Percentiles rank a stretch among this genome's conserved stretches.
These are phyloP conservation scores for Pythium angustatum DNA, from an alignment of 352 stramenopile species.

Conservation along the genomic window DNA sequence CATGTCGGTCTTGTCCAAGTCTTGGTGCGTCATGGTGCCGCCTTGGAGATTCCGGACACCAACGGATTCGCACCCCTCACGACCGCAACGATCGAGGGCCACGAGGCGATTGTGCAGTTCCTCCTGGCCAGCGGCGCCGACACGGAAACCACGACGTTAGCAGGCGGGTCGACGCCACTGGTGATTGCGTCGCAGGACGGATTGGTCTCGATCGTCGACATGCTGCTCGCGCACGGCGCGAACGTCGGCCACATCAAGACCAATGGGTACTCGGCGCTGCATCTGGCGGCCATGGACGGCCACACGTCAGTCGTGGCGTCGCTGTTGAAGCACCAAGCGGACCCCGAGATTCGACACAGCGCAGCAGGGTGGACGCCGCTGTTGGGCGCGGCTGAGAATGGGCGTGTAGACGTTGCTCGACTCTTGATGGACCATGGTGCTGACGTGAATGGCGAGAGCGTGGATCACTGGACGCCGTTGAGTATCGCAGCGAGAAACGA, in stretches of 20 bases:
- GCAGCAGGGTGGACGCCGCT: background rate
- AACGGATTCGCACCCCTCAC: background rate
- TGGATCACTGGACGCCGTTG: background rate
- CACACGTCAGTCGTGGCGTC: background rate
- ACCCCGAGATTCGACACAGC: background rate
- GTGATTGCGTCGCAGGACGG: background rate
- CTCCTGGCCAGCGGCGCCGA: background rate
- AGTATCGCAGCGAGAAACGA: background rate
- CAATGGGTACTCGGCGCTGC: background rate
- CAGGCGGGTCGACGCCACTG: background rate
- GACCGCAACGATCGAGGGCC: background rate
- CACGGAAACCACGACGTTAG: background rate
- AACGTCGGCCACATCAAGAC: background rate
- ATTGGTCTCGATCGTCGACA: background rate
- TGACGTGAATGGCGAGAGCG: background rate
- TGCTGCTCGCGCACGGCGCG: background rate
- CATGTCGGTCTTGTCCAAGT: background rate
- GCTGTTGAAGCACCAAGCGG: background rate
- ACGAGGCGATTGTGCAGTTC: background rate
- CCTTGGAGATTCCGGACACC: background rate
- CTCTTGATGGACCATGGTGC: conserved; percentile 4
- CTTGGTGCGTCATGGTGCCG: background rate
- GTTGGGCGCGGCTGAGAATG: background rate
- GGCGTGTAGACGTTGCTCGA: background rate
- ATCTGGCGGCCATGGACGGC: background rate